Conservation (phyloP, 2,329 filamentous ascomycete species). For the Apiospora arundinis region DNA sequence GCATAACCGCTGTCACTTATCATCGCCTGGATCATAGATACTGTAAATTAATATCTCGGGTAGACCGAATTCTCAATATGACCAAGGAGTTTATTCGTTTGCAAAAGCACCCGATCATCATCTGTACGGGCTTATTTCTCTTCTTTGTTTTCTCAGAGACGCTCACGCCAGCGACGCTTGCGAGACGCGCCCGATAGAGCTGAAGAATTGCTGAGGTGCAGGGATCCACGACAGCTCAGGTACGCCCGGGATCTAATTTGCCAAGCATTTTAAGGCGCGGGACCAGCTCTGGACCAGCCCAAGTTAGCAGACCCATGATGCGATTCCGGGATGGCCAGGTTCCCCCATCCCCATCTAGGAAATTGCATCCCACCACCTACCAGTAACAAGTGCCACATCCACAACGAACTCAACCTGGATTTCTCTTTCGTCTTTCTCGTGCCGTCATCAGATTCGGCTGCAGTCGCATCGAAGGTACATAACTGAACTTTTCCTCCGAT, state of each 20-base stretch:
- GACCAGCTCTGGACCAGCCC: neutral
- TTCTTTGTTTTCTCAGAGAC: neutral
- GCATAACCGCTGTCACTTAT: neutral
- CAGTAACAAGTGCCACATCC: neutral
- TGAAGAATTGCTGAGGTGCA: neutral
- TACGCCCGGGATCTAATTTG: constrained; percentile 7
- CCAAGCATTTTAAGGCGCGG: constrained; percentile 17
- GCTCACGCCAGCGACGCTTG: neutral
- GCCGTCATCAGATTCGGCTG: neutral
- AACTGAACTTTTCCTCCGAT: constrained; percentile 4
- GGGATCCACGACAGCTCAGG: constrained; percentile 1
- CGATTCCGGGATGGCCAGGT: constrained; percentile 4
- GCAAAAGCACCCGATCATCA: too few relatives aligned
- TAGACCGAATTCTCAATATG: neutral
- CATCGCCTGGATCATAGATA: neutral
- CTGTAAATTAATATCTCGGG: neutral
- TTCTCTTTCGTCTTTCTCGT: neutral
- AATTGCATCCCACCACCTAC: neutral
- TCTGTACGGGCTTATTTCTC: neutral
- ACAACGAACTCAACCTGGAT: neutral
- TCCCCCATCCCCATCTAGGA: neutral
- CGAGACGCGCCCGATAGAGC: neutral
- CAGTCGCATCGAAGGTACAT: neutral
- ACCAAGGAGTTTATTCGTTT: neutral
- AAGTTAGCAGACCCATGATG: constrained; percentile 5